Base-by-base conservation (phyloP, 225 moss, liverwort and hornwort genomes). In the Sphagnum contortum region DNA sequence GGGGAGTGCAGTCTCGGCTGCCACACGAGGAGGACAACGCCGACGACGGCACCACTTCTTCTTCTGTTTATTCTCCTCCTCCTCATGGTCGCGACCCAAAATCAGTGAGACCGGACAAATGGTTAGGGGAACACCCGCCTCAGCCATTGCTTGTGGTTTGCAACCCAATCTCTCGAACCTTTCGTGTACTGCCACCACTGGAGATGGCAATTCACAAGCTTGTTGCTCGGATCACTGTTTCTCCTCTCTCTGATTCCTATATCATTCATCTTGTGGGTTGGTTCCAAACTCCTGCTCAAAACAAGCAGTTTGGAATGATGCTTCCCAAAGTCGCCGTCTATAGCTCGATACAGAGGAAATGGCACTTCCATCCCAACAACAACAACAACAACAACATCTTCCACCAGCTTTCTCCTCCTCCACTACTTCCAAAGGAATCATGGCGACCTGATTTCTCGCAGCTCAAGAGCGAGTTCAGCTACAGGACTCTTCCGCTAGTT, bases 211-310 rank as follows among this genome's bases (percentile, higher is more conserved):
- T 83, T 8, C 68, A 3, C 3, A 74, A 77, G 53, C 4, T 72
- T 5, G 5, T 83, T 57, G 80, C 66, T 62, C 52, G 9, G n/a
- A 68, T 83, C 0, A 60, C 4, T 0, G 50, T 72, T 13, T 72
- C 72, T 0, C 0, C 68, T 14, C 58, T 75, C 3, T 80, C 80
- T 0, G 10, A 77, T 0, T 80, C 66, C 0, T 83, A 83, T 49
- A 0, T 80, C 8, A 75, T 83, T 4, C 64, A 77, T n/a, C 48
- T 83, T n/a, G 57, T 83, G 47, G 83, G 83, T 56, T 83, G 83
- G 83, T 56, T 72, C 3, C 48, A 64, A n/a, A n/a, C 12, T 9
- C 5, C 14, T 4, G 59, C 57, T 67, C 11, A 74, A 4, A 72
- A 2, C 2, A 49, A 62, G 56, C 59, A 0, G 0, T 52, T 52